These are phyloP conservation scores for Neurospora sp. DNA, from an alignment of 495 filamentous ascomycete genomes.

Conservation along the genomic window DNA sequence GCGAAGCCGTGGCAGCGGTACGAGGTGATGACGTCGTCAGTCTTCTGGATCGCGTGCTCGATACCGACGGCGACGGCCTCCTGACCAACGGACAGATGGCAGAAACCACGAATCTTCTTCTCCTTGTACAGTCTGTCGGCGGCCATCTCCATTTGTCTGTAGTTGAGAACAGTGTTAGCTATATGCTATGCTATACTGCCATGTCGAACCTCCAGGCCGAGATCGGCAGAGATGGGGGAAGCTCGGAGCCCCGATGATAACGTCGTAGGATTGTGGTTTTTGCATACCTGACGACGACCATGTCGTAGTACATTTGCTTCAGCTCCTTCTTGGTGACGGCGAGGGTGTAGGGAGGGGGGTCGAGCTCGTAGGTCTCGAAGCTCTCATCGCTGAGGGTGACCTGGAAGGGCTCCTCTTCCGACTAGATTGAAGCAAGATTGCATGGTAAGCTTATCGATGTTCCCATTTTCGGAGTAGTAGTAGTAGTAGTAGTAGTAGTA, in stretches of 20 bases:
- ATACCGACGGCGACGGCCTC: constrained; percentile 96
- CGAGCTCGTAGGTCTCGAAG: constrained; percentile 98
- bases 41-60: constrained; percentile 84
- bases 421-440: constrained; percentile 36
- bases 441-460: not conserved
- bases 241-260: not conserved
- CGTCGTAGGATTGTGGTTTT: not conserved
- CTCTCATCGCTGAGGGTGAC: constrained; percentile 90
- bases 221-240: not conserved
- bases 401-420: constrained; percentile 89
- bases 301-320: constrained; percentile 97
- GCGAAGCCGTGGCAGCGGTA: constrained; percentile 99
- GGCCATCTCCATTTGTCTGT: constrained; percentile 98
- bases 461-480: not conserved
- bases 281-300: constrained; percentile 81
- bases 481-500: not conserved
- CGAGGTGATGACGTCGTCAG: constrained; percentile 91
- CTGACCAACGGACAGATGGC: constrained; percentile 94
- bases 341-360: constrained; percentile 85
- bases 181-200: not conserved
- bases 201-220: not conserved
- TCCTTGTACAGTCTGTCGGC: constrained; percentile 97
- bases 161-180: not conserved
- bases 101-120: constrained; percentile 99
- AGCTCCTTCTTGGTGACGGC: constrained; percentile 92